These are phyloP conservation scores for Dictyostelium capitatum DNA, from an alignment of 78 protist genomes.

Conservation along the genomic window DNA sequence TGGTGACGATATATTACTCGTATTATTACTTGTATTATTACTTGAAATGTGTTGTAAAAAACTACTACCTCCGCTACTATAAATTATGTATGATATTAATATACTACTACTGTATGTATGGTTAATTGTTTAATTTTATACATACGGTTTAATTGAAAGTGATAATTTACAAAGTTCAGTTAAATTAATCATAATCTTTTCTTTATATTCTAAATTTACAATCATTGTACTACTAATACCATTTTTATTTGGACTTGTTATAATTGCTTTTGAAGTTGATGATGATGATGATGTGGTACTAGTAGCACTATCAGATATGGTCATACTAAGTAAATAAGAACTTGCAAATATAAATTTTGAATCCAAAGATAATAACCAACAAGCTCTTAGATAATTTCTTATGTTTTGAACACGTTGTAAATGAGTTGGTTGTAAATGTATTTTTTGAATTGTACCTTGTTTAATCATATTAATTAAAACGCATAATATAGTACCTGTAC, in stretches of 20 bases:
- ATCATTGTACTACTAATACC: not conserved
- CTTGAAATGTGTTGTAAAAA: not conserved
- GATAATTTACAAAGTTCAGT: slow-evolving; percentile 54
- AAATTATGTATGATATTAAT: not conserved
- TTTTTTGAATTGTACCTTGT: slow-evolving; percentile 57
- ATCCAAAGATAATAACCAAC: slow-evolving; percentile 67
- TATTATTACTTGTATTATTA: not conserved
- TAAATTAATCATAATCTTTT: slow-evolving; percentile 43
- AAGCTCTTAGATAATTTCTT: slow-evolving; percentile 61
- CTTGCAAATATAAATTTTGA: slow-evolving; percentile 39
- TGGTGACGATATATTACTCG: slow-evolving; percentile 12
- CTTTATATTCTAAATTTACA: slow-evolving; percentile 20
- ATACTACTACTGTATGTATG: not conserved
- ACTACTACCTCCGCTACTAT: not conserved
- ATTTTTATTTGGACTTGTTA: slow-evolving; percentile 9
- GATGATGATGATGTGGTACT: not conserved
- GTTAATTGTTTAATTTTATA: too few species aligned
- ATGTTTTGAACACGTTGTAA: slow-evolving; percentile 67
- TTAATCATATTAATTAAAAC: slow-evolving; percentile 61
- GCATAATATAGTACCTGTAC: slow-evolving; percentile 55
- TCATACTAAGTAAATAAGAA: slow-evolving; percentile 19
- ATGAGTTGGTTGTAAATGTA: slow-evolving; percentile 64
- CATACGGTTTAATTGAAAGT: not conserved
- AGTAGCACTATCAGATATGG: not conserved
- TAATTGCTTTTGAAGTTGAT: not conserved